These are phyloP conservation scores for Neotropicomus parvogracilis DNA, from an alignment of 1,284 basidiomycete genomes.

Conservation along the genomic window DNA sequence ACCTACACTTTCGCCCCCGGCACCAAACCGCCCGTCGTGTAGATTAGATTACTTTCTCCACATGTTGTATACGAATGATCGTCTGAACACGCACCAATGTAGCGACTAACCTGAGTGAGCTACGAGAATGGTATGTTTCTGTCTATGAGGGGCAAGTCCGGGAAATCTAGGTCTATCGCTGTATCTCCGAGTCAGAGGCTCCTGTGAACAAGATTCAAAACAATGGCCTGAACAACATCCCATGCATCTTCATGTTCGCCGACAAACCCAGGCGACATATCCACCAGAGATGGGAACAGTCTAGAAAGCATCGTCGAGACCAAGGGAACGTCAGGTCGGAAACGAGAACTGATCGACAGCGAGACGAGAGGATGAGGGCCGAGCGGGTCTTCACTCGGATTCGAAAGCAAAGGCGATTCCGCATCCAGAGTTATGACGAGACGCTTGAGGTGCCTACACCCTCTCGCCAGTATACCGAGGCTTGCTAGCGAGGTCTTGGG, in stretches of 20 bases:
- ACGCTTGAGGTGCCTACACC: slow-evolving; percentile 34
- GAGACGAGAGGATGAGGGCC: slow-evolving; percentile 21
- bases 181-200: background rate
- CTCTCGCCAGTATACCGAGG: slow-evolving; percentile 36
- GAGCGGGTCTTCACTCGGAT: background rate
- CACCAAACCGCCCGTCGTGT: slow-evolving; percentile 68
- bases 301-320: slow-evolving; percentile 14
- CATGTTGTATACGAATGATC: slow-evolving; percentile 14
- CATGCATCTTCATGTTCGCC: slow-evolving; percentile 23
- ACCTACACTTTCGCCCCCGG: slow-evolving; percentile 88
- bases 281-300: slow-evolving; percentile 23
- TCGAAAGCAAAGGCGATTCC: slow-evolving; percentile 6
- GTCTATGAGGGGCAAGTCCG: background rate
- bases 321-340: slow-evolving; percentile 12
- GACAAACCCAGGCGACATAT: slow-evolving; percentile 17
- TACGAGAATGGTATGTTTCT: background rate
- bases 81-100: too few species aligned
- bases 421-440: slow-evolving; percentile 39
- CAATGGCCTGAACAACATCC: slow-evolving; percentile 11
- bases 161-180: slow-evolving; percentile 4
- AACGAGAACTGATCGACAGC: slow-evolving; percentile 23
- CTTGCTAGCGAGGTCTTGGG: slow-evolving; percentile 37
- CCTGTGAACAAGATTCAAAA: slow-evolving; percentile 2
- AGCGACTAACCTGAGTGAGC: background rate
- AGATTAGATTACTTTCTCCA: slow-evolving; percentile 24